Base-by-base conservation (phyloP, 768 basidiomycete species). In the Collybiopsis luxurians region DNA sequence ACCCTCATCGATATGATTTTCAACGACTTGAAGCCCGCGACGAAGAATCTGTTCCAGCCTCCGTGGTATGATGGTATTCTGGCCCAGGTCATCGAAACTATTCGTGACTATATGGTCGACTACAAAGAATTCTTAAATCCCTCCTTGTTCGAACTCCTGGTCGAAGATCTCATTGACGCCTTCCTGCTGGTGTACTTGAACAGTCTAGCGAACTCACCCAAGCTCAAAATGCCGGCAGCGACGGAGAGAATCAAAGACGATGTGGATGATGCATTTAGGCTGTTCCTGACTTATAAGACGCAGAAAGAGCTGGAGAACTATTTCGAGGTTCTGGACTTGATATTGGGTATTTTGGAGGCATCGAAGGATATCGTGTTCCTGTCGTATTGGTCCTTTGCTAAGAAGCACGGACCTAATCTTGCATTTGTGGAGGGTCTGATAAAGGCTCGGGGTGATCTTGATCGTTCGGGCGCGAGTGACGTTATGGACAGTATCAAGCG, bases 61-160 rank as follows among this genome's bases (percentile, higher is more conserved):
- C 62, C 79, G 1, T 98, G 97, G 97, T 98, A 98, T 69, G 92
- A 95, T 27, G 88, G 89, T 3, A 82, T 89, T 65, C 84, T 96
- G 74, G 76, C 79, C 4, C 94, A 96, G 71, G 89, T 98, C 53
- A 80, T 97, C 59, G 92, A 95, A 73, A 99, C 97, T 40, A 91
- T 98, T 79, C 83, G 88, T 53, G 97, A 99, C 66, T 98, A 98
- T 73, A 94, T 95, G 86, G 70, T 79, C n/a, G 97, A 98, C 71
- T 96, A 92, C 69, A 91, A 95, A 66, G 80, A 83, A 44, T 97
- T 88, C 66, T 86, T 99, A 58, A 97, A 98, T 67, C 80, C 91
- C 13, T 87, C 91, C 5, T 79, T 99, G 44, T 86, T 98, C 61
- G 95, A 98, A 60, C 81, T 98, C 23, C 79, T 98, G 31, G 78